These are phyloP conservation scores for Myochromella boudieri DNA, from an alignment of 768 basidiomycete species.

Conservation along the genomic window DNA sequence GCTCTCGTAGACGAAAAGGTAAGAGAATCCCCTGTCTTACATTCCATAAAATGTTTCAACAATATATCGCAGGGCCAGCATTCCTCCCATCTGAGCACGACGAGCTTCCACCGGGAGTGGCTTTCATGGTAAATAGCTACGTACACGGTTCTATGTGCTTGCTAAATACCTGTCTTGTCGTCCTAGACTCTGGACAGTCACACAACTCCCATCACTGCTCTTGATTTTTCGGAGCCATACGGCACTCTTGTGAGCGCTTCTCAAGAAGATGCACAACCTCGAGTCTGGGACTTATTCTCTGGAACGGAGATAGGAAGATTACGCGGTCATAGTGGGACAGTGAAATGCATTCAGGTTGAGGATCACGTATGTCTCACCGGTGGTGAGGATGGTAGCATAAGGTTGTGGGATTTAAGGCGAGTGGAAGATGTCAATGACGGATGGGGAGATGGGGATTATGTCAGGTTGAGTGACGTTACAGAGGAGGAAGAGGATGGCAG, in stretches of 20 bases:
- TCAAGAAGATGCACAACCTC: slow-evolving; percentile 81
- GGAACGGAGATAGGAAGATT: slow-evolving; percentile 86
- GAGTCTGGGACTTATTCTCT: slow-evolving; percentile 92
- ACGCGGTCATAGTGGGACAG: slow-evolving; percentile 74
- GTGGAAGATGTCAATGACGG: slow-evolving; percentile 75
- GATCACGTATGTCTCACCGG: slow-evolving; percentile 89
- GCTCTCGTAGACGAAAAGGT: slow-evolving; percentile 75
- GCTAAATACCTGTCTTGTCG: slow-evolving; percentile 7
- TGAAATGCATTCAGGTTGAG: slow-evolving; percentile 94
- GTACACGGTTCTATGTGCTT: slow-evolving; percentile 1
- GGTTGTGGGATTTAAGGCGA: slow-evolving; percentile 87
- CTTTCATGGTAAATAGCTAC: slow-evolving; percentile 79
- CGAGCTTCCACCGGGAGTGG: slow-evolving; percentile 89
- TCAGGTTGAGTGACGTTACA: slow-evolving; percentile 59
- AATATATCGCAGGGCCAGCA: slow-evolving; percentile 64
- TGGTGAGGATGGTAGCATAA: slow-evolving; percentile 80
- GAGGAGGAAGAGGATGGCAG: slow-evolving; percentile 64
- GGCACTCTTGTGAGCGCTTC: slow-evolving; percentile 89
- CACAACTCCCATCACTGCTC: slow-evolving; percentile 75
- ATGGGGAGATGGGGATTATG: slow-evolving; percentile 52
- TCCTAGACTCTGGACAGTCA: slow-evolving; percentile 80
- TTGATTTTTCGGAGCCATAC: slow-evolving; percentile 97
- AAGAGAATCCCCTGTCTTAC: not conserved
- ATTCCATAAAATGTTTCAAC: not conserved
- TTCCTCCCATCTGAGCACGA: slow-evolving; percentile 98